Evolutionary conservation across 2,329 filamentous ascomycete species (phyloP).

Genomic region (Orbilia brochopaga): DNA sequence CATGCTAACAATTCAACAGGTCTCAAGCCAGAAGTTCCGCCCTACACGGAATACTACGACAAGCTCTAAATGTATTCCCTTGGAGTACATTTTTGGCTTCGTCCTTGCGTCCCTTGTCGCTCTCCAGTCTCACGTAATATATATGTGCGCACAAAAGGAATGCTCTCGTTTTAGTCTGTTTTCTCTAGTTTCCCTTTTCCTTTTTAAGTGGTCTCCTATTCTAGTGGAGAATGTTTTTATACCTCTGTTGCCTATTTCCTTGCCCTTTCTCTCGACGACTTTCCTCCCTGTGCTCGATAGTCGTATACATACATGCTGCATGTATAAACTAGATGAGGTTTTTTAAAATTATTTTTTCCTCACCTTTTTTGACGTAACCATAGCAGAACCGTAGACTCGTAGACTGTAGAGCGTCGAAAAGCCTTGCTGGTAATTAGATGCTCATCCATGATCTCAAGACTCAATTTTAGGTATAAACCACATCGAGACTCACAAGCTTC

Average conservation of each 20-base stretch:
- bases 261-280: constrained; percentile 9
- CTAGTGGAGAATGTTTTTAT: constrained; percentile 17
- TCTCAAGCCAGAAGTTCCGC: constrained; percentile 58
- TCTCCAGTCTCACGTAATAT: constrained; percentile 44
- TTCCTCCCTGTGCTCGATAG: constrained; percentile 18
- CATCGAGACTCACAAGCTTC: no score
- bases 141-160: constrained; percentile 32
- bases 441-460: no score
- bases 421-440: no score
- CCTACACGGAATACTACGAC: constrained; percentile 82
- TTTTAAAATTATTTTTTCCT: constrained; percentile 47
- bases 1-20: not conserved
- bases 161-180: constrained; percentile 10
- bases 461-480: no score
- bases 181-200: constrained; percentile 17
- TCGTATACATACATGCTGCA: constrained; percentile 33
- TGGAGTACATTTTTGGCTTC: constrained; percentile 31
- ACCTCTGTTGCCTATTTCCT: constrained; percentile 2
- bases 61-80: constrained; percentile 76
- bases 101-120: constrained; percentile 40
- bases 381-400: not conserved
- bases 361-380: constrained; percentile 7
- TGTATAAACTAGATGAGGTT: constrained; percentile 49
- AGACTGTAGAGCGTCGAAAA: not conserved
- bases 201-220: constrained; percentile 7